Base-by-base conservation (phyloP, 306 rosid species). In the Amphicarpaea edgeworthii region DNA sequence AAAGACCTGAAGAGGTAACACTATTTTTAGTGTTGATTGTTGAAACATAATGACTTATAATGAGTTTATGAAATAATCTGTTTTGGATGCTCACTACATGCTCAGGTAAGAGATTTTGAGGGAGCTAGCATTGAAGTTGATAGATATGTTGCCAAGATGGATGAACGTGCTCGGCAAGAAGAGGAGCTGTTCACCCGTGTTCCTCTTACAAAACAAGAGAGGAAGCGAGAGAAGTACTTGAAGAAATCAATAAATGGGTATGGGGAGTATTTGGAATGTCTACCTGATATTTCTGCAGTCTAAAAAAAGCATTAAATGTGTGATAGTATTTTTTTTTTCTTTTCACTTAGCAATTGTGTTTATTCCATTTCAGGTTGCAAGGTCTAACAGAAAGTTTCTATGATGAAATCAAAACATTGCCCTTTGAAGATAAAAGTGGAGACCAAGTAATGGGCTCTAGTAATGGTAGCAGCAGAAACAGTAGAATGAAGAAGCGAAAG, bases 161-260 rank as follows among this genome's bases (percentile, higher is more conserved):
- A 92, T 10, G 87, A 87, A 54, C 92, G 90, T n/a, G 87, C 89
- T 28, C 87, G 70, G 62, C 85, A 81, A 80, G 98, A 95, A 87
- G 98, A 92, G 83, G 93, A 90, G 32, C 82, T 85, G 41, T 95
- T 92, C 63, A 89, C 57, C 37, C 97, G 96, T 77, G 92, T 86
- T 68, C 98, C 97, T 70, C 78, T 90, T 73, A 76, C 96, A 1
- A 92, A 71, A 88, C 65, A 72, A 62, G 99, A 95, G 81, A 95
- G 87, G 72, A 90, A 83, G 85, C 88, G 78, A 84, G 88, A 87
- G 70, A 95, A 89, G 81, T 77, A 85, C 82, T 57, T 95, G 32
- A 84, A 87, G 87, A 92, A 92, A 82, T 83, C 92, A 26, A 92
- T 88, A 85, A 90, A 90, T 73, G 97, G 97, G 97, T 92, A 86